Base-by-base conservation (phyloP, 371 early-diverging fungal species). In the Capillidium rhysosporum region DNA sequence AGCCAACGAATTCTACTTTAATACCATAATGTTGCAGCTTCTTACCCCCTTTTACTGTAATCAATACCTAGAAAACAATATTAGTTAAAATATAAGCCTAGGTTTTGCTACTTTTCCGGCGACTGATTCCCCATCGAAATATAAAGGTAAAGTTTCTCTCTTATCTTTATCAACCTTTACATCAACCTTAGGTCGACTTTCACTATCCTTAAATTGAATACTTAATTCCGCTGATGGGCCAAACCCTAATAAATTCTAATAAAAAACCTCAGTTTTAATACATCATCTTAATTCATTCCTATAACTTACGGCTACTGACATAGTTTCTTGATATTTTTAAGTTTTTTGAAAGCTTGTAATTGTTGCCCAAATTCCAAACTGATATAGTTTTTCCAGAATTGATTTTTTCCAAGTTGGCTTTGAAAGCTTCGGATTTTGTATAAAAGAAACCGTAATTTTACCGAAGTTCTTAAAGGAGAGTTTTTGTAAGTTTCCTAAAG, bases 21-120 rank as follows among this genome's bases (percentile, higher is more conserved):
- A 98, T 93, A 48, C 96, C 96, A 48, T 92, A 83, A 71, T 98
- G 98, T 65, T 93, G 92, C 43, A 95, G 63, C 55, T 75, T 78
- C 66, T 89, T 91, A 29, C 92, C 92, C 60, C 94, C 90, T 62
- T 76, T 73, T 40, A 90, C 76, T 34, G 86, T 77, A 46, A 98
- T 75, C 39, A 77, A 80, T 18, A 92, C 86, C 93, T 93, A 67
- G 21, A 28, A 31, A 23, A 24, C 10, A 40, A 23, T 20, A 9
- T 10, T 23, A 39, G 2, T 14, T 3, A 10, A 2, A 14, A 45
- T 8, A 3, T 18, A 26, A 4, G 0, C 24, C n/a, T 16, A 40
- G 24, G 51, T 20, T 38, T n/a, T n/a, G n/a, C n/a, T 73, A 91
- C 94, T 79, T 89, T 92, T 58, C 98, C 98, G 20, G 71, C 57